A percentile compares a stretch with the other conserved stretches of the same genome.
Conservation (phyloP, 1,284 basidiomycete species). For the Bjerkandera adusta region DNA sequence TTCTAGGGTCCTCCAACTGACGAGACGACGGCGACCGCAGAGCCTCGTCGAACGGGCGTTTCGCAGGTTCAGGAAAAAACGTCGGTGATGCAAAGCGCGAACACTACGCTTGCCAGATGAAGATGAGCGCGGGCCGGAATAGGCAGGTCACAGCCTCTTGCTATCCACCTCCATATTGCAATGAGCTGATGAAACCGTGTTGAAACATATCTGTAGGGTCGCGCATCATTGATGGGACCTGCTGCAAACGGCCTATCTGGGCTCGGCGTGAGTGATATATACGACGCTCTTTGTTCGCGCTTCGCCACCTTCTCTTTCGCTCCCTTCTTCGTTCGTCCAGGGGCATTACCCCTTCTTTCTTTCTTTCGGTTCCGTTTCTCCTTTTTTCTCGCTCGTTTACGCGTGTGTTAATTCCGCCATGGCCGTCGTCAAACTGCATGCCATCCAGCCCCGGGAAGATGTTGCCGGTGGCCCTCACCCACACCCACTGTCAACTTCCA, state of each 20-base stretch:
- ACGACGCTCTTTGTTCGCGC: no score
- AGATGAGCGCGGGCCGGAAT: not conserved
- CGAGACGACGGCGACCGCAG: no score
- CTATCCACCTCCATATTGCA: not conserved
- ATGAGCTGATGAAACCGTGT: no score
- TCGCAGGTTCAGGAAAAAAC: no score
- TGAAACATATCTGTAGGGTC: no score
- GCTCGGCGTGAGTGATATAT: no score
- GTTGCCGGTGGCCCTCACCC: slow-evolving; percentile 13
- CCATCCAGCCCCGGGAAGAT: slow-evolving; percentile 17
- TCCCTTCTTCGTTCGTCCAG: slow-evolving; percentile 5
- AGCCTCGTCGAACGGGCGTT: no score
- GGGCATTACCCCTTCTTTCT: slow-evolving; percentile 12
- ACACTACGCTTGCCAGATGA: slow-evolving; percentile 6
- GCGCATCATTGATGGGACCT: no score
- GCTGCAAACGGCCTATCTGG: no score
- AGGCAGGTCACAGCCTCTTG: not conserved
- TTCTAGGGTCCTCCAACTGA: no score
- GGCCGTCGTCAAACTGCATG: slow-evolving; percentile 24
- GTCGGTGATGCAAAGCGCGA: no score
- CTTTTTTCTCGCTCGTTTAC: slow-evolving; percentile 14
- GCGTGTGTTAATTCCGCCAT: slow-evolving; percentile 14
- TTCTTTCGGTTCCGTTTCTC: slow-evolving; percentile 17
- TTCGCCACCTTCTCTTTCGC: slow-evolving; percentile 17
- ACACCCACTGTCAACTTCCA: slow-evolving; percentile 24